Base-by-base conservation (phyloP, 78 protist genomes). In the Chrysochromulina parva region DNA sequence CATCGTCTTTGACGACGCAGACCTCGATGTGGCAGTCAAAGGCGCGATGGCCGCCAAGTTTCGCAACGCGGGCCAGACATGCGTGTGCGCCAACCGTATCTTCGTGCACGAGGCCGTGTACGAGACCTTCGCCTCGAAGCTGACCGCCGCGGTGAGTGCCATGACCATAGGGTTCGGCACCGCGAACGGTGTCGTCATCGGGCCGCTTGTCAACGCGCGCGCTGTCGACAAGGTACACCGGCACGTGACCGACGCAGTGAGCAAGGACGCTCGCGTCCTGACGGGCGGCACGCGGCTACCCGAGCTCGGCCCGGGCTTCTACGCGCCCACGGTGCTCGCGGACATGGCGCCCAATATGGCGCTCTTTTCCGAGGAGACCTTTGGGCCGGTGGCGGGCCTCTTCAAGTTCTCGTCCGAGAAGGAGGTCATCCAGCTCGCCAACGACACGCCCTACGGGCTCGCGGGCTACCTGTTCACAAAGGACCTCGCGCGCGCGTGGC, bases 61-160 rank as follows among this genome's bases (percentile, higher is more conserved):
- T 17, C 4, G 13, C 26, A 90, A 94, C 88, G 3, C 57, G 22
- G 95, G 95, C 11, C 95, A 94, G 78, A 48, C 60, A 11, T 94
- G 95, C 89, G n/a, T 73, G n/a, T 88, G 82, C 4, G 89, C 81
- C 47, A 94, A 94, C 71, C 50, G 92, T 3, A 92, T 94, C 82
- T 90, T 82, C 69, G 94, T 94, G 17, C 69, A 85, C 73, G 74
- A 92, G 85, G 10, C 26, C n/a, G 55, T 93, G 11, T 2, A 53
- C 14, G 60, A 3, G 19, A 14, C 3, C 82, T 93, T 93, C 74
- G 76, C 55, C 17, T 76, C 71, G 69, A 10, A 1, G 62, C 4
- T 85, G 28, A 38, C 38, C 38, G 38, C 22, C 14, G 62, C 62
- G 80, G 80, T 71, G 48, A n/a, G 11, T 7, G 47, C 5, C 62